These are phyloP conservation scores for Vitis hybrid DNA, from an alignment of 177 flowering plant species.

Conservation along the genomic window DNA sequence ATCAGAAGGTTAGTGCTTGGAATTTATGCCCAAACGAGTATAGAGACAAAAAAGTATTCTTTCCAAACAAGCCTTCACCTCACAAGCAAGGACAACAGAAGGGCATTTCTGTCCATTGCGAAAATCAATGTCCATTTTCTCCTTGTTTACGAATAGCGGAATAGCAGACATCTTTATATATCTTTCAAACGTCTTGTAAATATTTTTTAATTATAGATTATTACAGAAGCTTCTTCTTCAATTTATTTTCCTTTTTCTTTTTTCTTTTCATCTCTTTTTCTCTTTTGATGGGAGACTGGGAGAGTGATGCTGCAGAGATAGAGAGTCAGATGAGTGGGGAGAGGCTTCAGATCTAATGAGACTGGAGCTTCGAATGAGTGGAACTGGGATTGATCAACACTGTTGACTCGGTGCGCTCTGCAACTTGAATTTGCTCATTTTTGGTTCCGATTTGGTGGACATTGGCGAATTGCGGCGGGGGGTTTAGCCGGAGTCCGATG, in stretches of 20 bases:
- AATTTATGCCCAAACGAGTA: too few species aligned
- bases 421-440: slow-evolving; percentile 5
- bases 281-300: too few species aligned
- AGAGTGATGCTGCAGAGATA: too few species aligned
- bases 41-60: too few species aligned
- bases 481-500: slow-evolving; percentile 33
- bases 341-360: too few species aligned
- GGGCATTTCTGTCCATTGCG: slow-evolving; percentile 9
- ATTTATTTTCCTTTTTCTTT: slow-evolving; percentile 3
- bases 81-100: not conserved
- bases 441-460: not conserved
- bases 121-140: not conserved
- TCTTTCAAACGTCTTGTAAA: not conserved
- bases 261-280: slow-evolving; percentile 7
- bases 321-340: too few species aligned
- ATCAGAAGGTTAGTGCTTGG: too few species aligned
- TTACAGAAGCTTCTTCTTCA: slow-evolving; percentile 32
- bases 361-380: not conserved
- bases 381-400: slow-evolving; percentile 10
- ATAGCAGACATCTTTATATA: slow-evolving; percentile 3
- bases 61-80: too few species aligned
- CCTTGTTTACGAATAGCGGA: slow-evolving; percentile 7
- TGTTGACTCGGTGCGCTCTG: slow-evolving; percentile 1
- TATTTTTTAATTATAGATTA: slow-evolving; percentile 1
- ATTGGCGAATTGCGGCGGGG: slow-evolving; percentile 18